These are phyloP conservation scores for Solanum chaucha DNA, from an alignment of 257 asterid genomes.

Conservation along the genomic window DNA sequence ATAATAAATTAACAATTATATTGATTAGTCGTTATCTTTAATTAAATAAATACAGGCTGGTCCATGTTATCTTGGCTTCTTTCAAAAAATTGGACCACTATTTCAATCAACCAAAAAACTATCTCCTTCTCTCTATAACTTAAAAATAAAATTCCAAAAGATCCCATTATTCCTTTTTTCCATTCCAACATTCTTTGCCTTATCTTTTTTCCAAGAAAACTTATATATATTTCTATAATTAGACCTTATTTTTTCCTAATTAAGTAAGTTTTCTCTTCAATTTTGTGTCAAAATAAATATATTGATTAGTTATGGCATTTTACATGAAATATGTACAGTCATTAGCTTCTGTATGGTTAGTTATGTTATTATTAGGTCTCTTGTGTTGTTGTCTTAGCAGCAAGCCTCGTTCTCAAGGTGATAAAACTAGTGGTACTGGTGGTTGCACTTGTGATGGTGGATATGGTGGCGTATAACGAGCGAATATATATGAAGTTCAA, in stretches of 20 bases:
- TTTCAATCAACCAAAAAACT: neutral
- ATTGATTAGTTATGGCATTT: conserved; percentile 3
- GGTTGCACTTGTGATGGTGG: conserved; percentile 20
- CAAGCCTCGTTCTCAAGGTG: conserved; percentile 8
- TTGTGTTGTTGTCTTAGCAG: conserved; percentile 12
- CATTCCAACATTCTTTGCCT: neutral
- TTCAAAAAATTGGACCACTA: conserved; percentile 8
- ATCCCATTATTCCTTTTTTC: neutral
- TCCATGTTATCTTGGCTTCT: neutral
- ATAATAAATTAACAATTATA: neutral
- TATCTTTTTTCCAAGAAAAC: neutral
- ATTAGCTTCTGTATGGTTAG: neutral
- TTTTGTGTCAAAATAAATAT: neutral
- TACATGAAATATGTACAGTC: conserved; percentile 7
- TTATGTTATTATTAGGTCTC: conserved; percentile 13
- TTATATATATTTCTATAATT: neutral
- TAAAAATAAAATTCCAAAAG: neutral
- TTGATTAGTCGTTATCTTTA: neutral
- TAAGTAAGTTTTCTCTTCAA: neutral
- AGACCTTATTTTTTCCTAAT: neutral
- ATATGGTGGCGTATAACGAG: neutral
- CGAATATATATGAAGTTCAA: neutral
- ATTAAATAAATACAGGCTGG: neutral
- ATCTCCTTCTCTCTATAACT: neutral
- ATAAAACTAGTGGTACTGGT: neutral